Evolutionary conservation across 2,329 filamentous ascomycete genomes (phyloP).

Genomic region (Verticillium dahliae): DNA sequence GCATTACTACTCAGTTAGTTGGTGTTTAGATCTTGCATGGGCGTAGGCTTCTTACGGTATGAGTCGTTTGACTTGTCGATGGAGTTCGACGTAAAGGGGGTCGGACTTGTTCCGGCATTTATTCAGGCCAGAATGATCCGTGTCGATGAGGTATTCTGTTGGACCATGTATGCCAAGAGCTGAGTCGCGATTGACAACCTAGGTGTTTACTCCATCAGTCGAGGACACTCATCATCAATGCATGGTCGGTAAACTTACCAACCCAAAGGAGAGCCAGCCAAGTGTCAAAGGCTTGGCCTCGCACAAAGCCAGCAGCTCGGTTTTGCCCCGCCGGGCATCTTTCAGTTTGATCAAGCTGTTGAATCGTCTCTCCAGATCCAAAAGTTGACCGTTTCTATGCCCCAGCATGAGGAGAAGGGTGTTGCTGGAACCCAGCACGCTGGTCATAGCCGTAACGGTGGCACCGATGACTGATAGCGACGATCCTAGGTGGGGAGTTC

Average conservation of each 20-base stretch:
- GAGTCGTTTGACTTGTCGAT: neutral
- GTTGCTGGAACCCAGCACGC: neutral
- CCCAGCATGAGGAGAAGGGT: neutral
- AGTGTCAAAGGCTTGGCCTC: neutral
- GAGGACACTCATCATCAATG: neutral
- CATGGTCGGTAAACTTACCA: neutral
- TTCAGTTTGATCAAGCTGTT: neutral
- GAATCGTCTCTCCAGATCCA: neutral
- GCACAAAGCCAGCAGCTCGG: neutral
- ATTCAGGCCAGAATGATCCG: neutral
- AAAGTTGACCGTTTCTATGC: neutral
- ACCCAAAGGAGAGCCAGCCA: neutral
- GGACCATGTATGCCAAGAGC: neutral
- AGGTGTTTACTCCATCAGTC: neutral
- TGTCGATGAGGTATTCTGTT: neutral
- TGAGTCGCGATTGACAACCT: neutral
- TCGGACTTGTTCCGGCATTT: neutral
- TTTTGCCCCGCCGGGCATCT: neutral
- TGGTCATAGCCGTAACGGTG: neutral
- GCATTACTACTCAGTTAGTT: neutral
- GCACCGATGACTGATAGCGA: neutral
- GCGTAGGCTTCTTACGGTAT: neutral
- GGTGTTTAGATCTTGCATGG: too few species aligned
- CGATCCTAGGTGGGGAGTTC: conserved; percentile 2
- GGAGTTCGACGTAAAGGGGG: neutral